Percentiles rank a stretch among this genome's conserved stretches.
phyloP scores from a whole-genome alignment of 495 filamentous ascomycete species.

The Penicillium robsamsonii region DNA sequence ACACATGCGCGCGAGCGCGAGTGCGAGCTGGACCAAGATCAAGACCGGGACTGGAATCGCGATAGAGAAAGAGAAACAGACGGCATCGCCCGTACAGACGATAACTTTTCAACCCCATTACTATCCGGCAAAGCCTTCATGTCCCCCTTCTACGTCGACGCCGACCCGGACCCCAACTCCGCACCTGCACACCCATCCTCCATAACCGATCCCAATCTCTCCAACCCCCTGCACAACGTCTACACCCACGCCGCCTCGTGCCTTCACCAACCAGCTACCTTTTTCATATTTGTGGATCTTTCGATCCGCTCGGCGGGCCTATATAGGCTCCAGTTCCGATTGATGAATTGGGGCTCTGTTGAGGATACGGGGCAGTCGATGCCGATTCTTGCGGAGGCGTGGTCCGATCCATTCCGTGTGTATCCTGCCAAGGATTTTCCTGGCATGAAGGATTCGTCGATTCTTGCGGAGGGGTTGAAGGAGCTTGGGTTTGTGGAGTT shows the following conservation, averaged over 20 bases:
- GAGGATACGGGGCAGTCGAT: conserved; percentile 56
- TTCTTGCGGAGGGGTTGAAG: conserved; percentile 40
- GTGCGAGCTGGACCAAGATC: conserved; percentile 18
- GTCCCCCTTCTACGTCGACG: conserved; percentile 41
- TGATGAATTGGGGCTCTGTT: conserved; percentile 63
- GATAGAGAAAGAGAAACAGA: conserved; percentile 35
- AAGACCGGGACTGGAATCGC: conserved; percentile 47
- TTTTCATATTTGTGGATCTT: conserved; percentile 94
- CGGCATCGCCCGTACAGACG: conserved; percentile 25
- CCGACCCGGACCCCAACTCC: conserved; percentile 46
- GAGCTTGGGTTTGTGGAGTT: conserved; percentile 47
- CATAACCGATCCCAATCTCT: conserved; percentile 20
- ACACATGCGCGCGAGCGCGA: conserved; percentile 43
- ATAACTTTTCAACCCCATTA: conserved; percentile 30
- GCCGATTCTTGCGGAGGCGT: conserved; percentile 61
- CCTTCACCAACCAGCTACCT: conserved; percentile 44
- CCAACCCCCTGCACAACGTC: background rate
- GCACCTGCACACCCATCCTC: conserved; percentile 67
- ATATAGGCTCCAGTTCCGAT: conserved; percentile 80
- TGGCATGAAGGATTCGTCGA: conserved; percentile 69
- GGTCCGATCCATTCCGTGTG: conserved; percentile 81
- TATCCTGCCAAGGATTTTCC: conserved; percentile 97
- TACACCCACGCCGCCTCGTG: conserved; percentile 19
- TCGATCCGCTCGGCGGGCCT: conserved; percentile 83
- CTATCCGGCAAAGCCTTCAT: conserved; percentile 45